Base-by-base conservation (phyloP, 1,139 yeast genomes). In the Debaryomyces sp. region DNA sequence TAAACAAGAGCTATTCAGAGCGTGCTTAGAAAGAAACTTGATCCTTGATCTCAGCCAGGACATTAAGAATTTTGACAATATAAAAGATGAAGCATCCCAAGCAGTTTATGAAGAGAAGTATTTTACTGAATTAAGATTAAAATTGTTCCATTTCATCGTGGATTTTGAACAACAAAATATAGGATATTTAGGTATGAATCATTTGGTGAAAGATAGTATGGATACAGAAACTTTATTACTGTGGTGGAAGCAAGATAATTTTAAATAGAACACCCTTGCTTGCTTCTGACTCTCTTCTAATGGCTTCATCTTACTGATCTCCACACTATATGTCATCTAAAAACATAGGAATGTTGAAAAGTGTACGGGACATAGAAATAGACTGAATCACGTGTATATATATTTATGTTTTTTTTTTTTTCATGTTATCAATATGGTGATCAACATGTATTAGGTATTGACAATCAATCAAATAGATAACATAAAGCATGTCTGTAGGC, bases 21-120 rank as follows among this genome's bases (percentile, higher is more conserved):
- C 82, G 2, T 77, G 84, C 52, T 56, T 80, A 37, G 83, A 80
- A 51, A 68, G 87, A 41, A 80, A 80, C 18, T 60, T 82, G 47
- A 63, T 81, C 3, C 45, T 49, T 2, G 68, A 70, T 49, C 49
- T 70, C 30, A 58, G 60, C 24, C 41, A 47, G 6, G 62, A 61
- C 12, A 47, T 58, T 5, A 51, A 56, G 9, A 27, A 49, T 32
- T 54, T 54, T 26, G 59, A 58, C 32, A 26, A 47, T 3, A 53
- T 55, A 17, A 45, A 52, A 15, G 60, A 55, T 38, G 59, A 53
- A 23, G 48, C 50, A 3, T 51, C 50, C 21, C 52, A 52, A 46
- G 42, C 51, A 17, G 45, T 38, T 22, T 45, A 54, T 22, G 55
- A 52, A 38, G 46, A 52, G 4, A 53, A 54, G 2, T 60, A 56